phyloP scores from a whole-genome alignment of 2,329 filamentous ascomycete species.

The Penicillium griseofulvum region DNA sequence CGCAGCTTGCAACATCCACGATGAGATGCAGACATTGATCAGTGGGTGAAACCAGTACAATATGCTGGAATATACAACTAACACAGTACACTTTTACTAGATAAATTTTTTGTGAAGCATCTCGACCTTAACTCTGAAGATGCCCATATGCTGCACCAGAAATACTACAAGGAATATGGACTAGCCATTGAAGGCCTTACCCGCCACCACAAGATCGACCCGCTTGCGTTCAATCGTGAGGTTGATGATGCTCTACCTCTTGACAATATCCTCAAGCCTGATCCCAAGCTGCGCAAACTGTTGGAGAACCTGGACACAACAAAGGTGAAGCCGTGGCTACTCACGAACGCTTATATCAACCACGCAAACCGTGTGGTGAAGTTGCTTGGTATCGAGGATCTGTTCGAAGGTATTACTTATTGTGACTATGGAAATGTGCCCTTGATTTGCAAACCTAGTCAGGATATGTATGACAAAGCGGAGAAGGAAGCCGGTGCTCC shows the following conservation, averaged over 20 bases:
- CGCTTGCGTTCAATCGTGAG: conserved; percentile 87
- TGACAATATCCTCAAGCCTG: conserved; percentile 76
- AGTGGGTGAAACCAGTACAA: conserved; percentile 32
- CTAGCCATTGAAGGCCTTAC: conserved; percentile 96
- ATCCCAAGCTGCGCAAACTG: conserved; percentile 69
- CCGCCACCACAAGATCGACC: conserved; percentile 90
- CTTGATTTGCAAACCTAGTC: conserved; percentile 82
- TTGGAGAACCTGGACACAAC: conserved; percentile 77
- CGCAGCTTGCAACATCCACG: conserved; percentile 73
- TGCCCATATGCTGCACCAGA: conserved; percentile 78
- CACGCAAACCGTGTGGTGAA: conserved; percentile 80
- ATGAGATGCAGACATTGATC: conserved; percentile 85
- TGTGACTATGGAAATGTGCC: conserved; percentile 78
- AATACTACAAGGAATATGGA: conserved; percentile 94
- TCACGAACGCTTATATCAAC: conserved; percentile 93
- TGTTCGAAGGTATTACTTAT: conserved; percentile 92
- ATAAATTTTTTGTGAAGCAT: conserved; percentile 64
- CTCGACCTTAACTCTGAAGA: conserved; percentile 72
- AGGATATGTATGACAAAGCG: conserved; percentile 80
- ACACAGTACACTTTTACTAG: conserved; percentile 29
- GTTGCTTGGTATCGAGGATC: conserved; percentile 76
- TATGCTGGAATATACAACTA: not conserved
- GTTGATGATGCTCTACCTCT: conserved; percentile 94
- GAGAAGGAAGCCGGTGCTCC: conserved; percentile 78
- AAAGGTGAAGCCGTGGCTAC: conserved; percentile 87